phyloP scores from a whole-genome alignment of 75 land plant species.

The Sequoia sempervirens region DNA sequence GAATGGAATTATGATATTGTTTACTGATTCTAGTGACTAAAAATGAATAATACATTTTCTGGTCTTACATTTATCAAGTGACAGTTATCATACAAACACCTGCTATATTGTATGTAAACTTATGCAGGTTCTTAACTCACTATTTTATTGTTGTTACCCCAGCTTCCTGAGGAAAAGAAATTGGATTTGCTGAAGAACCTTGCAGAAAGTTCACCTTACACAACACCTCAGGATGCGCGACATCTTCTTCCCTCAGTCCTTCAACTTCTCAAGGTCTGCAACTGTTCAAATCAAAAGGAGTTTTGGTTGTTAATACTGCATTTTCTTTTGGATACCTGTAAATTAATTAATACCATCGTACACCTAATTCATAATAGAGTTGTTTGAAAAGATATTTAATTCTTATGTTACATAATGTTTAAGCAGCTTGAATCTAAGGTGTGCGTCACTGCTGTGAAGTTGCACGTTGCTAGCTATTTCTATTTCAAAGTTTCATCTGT shows the following conservation, averaged over 20 bases:
- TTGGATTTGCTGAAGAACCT: constrained; percentile 79
- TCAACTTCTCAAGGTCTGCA: constrained; percentile 68
- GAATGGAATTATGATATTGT: neutral
- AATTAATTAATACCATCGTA: neutral
- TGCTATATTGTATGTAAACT: neutral
- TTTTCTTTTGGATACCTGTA: neutral
- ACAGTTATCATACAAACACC: neutral
- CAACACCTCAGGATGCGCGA: constrained; percentile 90
- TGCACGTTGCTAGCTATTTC: neutral
- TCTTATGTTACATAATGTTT: neutral
- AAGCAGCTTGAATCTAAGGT: neutral
- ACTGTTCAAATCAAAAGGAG: neutral
- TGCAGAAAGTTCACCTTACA: constrained; percentile 84
- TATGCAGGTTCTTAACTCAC: neutral
- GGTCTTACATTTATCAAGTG: neutral
- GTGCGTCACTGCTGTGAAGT: neutral
- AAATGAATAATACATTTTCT: neutral
- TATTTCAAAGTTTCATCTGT: neutral
- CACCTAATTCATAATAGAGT: neutral
- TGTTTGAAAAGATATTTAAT: neutral
- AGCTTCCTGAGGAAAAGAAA: constrained; percentile 89
- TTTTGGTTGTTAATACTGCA: constrained; percentile 5
- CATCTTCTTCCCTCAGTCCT: constrained; percentile 76
- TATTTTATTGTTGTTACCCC: constrained; percentile 11
- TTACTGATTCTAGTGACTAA: neutral